Evolutionary conservation across 371 early-diverging fungal genomes (phyloP).

Genomic region (Saksenaea oblongispora): DNA sequence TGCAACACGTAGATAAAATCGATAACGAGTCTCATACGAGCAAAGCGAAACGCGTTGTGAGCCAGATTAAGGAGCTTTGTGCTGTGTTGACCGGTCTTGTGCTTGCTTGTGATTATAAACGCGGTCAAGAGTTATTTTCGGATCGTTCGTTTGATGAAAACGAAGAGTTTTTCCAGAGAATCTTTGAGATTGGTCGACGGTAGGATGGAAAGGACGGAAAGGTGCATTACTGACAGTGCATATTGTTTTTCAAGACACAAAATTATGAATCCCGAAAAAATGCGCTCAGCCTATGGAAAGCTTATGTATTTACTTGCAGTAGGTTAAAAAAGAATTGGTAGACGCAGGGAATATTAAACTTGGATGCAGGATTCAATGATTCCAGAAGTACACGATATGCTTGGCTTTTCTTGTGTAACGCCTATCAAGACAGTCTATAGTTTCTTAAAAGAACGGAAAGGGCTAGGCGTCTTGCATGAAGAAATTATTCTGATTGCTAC

Average conservation of each 20-base stretch:
- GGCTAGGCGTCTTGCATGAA: slow-evolving; percentile 74
- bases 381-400: slow-evolving; percentile 81
- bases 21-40: slow-evolving; percentile 83
- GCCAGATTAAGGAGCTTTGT: slow-evolving; percentile 94
- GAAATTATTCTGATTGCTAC: slow-evolving; percentile 84
- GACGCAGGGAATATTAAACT: not conserved
- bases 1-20: slow-evolving; percentile 87
- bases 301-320: slow-evolving; percentile 88
- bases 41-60: slow-evolving; percentile 89
- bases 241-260: slow-evolving; percentile 63
- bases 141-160: slow-evolving; percentile 86
- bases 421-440: slow-evolving; percentile 89
- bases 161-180: slow-evolving; percentile 82
- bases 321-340: slow-evolving; percentile 10
- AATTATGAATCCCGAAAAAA: slow-evolving; percentile 98
- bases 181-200: slow-evolving; percentile 96
- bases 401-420: slow-evolving; percentile 78
- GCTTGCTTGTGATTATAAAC: slow-evolving; percentile 78
- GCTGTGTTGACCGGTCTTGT: slow-evolving; percentile 91
- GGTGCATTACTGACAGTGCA: not conserved
- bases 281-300: slow-evolving; percentile 94
- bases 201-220: not conserved
- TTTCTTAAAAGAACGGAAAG: slow-evolving; percentile 67
- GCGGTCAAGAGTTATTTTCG: slow-evolving; percentile 87
- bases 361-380: slow-evolving; percentile 77